phyloP scores from a whole-genome alignment of 768 basidiomycete species.

The Holtermanniella nyarrowii region DNA sequence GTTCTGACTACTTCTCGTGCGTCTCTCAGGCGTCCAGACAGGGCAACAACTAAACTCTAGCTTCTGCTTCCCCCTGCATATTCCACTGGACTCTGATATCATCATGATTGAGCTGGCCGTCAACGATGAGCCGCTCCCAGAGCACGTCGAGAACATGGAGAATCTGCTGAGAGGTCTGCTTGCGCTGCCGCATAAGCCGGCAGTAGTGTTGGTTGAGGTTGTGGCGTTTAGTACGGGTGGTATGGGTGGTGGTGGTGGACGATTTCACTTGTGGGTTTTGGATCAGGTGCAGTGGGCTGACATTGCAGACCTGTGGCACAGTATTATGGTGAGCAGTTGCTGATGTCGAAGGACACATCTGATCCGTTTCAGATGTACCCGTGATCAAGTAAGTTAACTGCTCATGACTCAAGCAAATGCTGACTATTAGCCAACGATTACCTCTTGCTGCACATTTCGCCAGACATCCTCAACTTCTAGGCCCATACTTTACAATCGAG shows the following conservation, averaged over 20 bases:
- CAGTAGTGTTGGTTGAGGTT: conserved; percentile 36
- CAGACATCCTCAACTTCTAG: conserved; percentile 30
- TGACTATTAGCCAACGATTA: conserved; percentile 24
- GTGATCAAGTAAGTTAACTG: conserved; percentile 26
- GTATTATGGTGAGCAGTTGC: conserved; percentile 37
- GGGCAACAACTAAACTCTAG: neutral
- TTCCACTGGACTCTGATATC: conserved; percentile 31
- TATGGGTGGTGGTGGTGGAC: conserved; percentile 38
- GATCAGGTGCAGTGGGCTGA: neutral
- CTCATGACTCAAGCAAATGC: neutral
- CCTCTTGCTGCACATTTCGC: conserved; percentile 35
- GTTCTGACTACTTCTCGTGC: conserved; percentile 32
- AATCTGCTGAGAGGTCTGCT: conserved; percentile 36
- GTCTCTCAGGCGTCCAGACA: neutral
- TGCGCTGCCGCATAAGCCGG: conserved; percentile 32
- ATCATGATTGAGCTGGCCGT: conserved; percentile 39
- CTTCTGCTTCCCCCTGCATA: conserved; percentile 40
- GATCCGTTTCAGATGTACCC: conserved; percentile 24
- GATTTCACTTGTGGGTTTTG: conserved; percentile 28
- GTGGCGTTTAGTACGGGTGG: conserved; percentile 33
- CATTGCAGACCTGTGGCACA: conserved; percentile 32
- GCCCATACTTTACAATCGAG: conserved; percentile 36
- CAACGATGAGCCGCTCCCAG: conserved; percentile 37
- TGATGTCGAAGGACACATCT: neutral
- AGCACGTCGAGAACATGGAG: conserved; percentile 41